These are phyloP conservation scores for Phytophthora melonis DNA, from an alignment of 352 stramenopile genomes.

Conservation along the genomic window DNA sequence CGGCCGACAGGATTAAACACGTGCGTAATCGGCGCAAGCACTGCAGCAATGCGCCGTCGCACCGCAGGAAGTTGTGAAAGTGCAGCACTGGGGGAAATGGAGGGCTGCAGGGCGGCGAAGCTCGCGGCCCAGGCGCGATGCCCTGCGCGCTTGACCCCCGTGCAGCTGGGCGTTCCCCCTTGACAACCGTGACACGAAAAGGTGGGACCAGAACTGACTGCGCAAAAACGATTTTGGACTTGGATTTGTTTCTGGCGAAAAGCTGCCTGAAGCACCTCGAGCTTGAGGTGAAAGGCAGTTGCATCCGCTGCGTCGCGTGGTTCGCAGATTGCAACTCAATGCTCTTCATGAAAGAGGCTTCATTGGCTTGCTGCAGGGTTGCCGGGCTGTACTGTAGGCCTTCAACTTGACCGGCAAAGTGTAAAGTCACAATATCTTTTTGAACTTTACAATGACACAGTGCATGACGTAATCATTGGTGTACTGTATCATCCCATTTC, in stretches of 20 bases:
- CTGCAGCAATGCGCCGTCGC: neutral
- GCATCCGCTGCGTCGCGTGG: too few relatives aligned
- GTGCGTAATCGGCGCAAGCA: conserved; percentile 28
- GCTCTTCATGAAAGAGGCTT: too few relatives aligned
- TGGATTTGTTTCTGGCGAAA: neutral
- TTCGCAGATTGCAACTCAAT: too few relatives aligned
- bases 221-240: neutral
- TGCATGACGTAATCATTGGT: neutral
- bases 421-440: neutral
- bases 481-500: too few relatives aligned
- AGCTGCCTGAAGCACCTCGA: neutral
- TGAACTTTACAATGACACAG: neutral
- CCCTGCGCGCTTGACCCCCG: neutral
- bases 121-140: neutral
- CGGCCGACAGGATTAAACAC: neutral
- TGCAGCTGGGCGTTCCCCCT: conserved; percentile 7
- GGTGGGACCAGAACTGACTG: conserved; percentile 23
- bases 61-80: conserved; percentile 16
- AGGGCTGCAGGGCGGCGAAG: neutral
- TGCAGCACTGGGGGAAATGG: neutral
- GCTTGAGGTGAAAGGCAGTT: neutral
- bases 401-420: too few relatives aligned
- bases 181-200: conserved; percentile 18
- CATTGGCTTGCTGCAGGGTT: too few relatives aligned
- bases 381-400: too few relatives aligned